phyloP scores from a whole-genome alignment of 1,139 yeast genomes.

The Fermentozyma sake region DNA sequence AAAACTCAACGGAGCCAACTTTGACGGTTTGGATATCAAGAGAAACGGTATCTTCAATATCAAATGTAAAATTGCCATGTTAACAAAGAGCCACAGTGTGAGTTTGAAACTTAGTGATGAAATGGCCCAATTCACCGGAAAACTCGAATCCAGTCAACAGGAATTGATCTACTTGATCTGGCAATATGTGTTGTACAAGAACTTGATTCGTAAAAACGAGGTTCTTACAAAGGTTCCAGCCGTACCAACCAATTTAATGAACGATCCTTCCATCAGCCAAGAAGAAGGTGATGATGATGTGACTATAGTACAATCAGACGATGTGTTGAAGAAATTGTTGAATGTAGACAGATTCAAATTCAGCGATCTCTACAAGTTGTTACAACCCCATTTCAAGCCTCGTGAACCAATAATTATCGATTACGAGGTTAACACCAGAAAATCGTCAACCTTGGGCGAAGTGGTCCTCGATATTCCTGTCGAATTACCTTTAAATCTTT shows the following conservation, averaged over 20 bases:
- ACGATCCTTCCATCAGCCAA: slow-evolving; percentile 17
- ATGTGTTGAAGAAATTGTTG: slow-evolving; percentile 54
- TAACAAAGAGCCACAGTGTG: slow-evolving; percentile 68
- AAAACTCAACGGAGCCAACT: slow-evolving; percentile 20
- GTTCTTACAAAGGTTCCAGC: slow-evolving; percentile 35
- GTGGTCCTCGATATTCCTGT: slow-evolving; percentile 71
- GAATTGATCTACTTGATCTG: slow-evolving; percentile 82
- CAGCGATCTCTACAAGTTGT: slow-evolving; percentile 68
- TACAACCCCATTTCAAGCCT: slow-evolving; percentile 61
- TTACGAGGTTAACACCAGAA: slow-evolving; percentile 71
- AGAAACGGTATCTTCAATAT: slow-evolving; percentile 71
- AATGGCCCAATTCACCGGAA: slow-evolving; percentile 68
- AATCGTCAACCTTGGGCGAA: slow-evolving; percentile 78
- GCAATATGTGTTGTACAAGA: slow-evolving; percentile 80
- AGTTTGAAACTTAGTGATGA: slow-evolving; percentile 58
- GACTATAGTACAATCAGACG: slow-evolving; percentile 62
- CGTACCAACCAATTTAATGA: slow-evolving; percentile 21
- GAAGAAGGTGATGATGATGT: slow-evolving; percentile 31
- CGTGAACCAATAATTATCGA: slow-evolving; percentile 74
- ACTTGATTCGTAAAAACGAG: slow-evolving; percentile 48
- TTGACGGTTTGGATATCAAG: slow-evolving; percentile 87
- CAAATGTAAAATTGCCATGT: slow-evolving; percentile 67
- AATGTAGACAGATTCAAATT: slow-evolving; percentile 53
- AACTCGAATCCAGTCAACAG: slow-evolving; percentile 76
- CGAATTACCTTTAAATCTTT: slow-evolving; percentile 48